These are phyloP conservation scores for Lodderomyces oxycetoniae DNA, from an alignment of 1,139 yeast species.

Conservation along the genomic window DNA sequence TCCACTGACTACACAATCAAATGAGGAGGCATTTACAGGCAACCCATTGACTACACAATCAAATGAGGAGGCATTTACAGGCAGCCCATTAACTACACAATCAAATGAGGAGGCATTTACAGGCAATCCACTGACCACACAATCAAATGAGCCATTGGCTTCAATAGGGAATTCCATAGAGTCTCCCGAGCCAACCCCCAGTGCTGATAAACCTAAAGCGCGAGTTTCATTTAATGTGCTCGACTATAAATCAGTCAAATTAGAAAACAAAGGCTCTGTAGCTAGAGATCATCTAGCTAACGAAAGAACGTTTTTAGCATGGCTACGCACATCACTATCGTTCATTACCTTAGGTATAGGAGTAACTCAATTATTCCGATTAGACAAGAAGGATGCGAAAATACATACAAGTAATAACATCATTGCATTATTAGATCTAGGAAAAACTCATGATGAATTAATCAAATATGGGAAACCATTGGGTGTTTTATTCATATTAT, in stretches of 20 bases:
- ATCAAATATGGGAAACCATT: constrained; percentile 31
- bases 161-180: too few species aligned
- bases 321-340: constrained; percentile 58
- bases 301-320: constrained; percentile 73
- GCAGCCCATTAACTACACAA: too few species aligned
- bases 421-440: constrained; percentile 11
- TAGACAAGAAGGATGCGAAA: constrained; percentile 22
- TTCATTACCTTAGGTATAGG: constrained; percentile 43
- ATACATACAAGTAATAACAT: constrained; percentile 14
- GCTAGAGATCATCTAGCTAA: constrained; percentile 62
- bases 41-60: too few species aligned
- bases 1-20: too few species aligned
- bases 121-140: too few species aligned
- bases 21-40: too few species aligned
- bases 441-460: constrained; percentile 14
- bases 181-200: too few species aligned
- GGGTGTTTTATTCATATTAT: constrained; percentile 31
- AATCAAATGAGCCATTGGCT: too few species aligned
- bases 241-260: constrained; percentile 23
- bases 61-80: too few species aligned
- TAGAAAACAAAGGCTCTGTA: constrained; percentile 46
- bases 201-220: too few species aligned
- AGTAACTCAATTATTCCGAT: constrained; percentile 37
- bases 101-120: too few species aligned
- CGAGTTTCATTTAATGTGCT: constrained; percentile 7